Evolutionary conservation across 176 grass and related monocot species (phyloP).

Genomic region (Oryza glaberrima): DNA sequence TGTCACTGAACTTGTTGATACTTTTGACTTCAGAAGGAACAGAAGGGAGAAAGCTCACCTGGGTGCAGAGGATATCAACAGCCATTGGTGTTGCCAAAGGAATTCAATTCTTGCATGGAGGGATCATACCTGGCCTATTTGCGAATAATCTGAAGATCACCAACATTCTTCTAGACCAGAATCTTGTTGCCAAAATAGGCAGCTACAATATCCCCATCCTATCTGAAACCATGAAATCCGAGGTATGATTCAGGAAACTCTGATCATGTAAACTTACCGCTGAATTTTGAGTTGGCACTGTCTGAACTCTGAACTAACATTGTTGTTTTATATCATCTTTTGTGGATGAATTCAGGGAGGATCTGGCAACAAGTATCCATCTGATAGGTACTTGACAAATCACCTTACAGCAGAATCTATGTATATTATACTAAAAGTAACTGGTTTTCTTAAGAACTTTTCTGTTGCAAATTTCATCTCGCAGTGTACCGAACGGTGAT

Average conservation of each 20-base stretch:
- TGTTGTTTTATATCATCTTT: background rate
- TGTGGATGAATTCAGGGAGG: conserved; percentile 31
- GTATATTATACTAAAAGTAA: background rate
- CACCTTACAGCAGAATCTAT: background rate
- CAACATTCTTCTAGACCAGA: conserved; percentile 82
- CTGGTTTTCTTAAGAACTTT: background rate
- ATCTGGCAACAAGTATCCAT: conserved; percentile 43
- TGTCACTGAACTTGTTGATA: background rate
- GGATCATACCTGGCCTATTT: conserved; percentile 78
- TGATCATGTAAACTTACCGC: background rate
- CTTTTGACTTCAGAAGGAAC: conserved; percentile 56
- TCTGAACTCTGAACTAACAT: background rate
- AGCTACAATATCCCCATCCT: conserved; percentile 92
- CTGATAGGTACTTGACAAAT: conserved; percentile 22
- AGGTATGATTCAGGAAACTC: conserved; percentile 38
- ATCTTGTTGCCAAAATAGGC: conserved; percentile 76
- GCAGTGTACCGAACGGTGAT: conserved; percentile 55
- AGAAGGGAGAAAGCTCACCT: conserved; percentile 66
- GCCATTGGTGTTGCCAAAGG: conserved; percentile 77
- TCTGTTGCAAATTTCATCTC: background rate
- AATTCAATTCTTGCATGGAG: conserved; percentile 89
- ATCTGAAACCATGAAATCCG: conserved; percentile 53
- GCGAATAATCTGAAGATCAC: conserved; percentile 85
- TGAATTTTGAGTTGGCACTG: background rate
- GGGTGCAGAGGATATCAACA: conserved; percentile 73